Conservation (phyloP, 2,329 filamentous ascomycete species). For the Rasamsonia emersonii region DNA sequence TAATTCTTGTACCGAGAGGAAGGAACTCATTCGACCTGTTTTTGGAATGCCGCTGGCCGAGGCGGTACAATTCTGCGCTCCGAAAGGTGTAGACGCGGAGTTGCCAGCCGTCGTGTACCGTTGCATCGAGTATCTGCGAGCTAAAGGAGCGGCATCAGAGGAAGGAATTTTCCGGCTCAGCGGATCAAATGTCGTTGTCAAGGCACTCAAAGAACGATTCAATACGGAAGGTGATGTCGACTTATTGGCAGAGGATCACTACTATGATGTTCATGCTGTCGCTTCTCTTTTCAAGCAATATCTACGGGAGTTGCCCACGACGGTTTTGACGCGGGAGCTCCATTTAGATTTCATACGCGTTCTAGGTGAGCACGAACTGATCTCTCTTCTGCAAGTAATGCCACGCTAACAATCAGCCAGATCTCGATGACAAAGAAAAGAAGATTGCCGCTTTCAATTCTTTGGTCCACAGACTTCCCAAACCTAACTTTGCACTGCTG, state of each 20-base stretch:
- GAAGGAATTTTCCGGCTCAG: conserved; percentile 96
- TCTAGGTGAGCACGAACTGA: conserved; percentile 43
- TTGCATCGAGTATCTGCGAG: conserved; percentile 84
- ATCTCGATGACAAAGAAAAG: conserved; percentile 63
- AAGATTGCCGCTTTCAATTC: conserved; percentile 70
- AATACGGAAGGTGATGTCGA: conserved; percentile 89
- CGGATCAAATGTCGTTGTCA: conserved; percentile 93
- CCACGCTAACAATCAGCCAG: conserved; percentile 29
- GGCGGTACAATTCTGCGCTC: conserved; percentile 72
- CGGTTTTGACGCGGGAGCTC: conserved; percentile 82
- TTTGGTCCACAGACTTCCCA: conserved; percentile 71
- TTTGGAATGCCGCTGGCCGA: conserved; percentile 82
- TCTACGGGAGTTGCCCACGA: conserved; percentile 80
- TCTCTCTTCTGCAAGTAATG: conserved; percentile 2
- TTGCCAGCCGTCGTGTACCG: conserved; percentile 91
- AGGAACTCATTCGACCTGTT: conserved; percentile 56
- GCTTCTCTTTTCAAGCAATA: conserved; percentile 92
- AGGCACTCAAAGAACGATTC: conserved; percentile 82
- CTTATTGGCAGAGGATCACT: conserved; percentile 65
- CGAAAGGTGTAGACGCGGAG: conserved; percentile 60
- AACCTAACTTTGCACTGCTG: conserved; percentile 70
- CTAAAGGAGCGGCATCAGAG: conserved; percentile 70
- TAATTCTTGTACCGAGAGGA: conserved; percentile 36
- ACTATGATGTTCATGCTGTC: conserved; percentile 92
- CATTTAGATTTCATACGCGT: conserved; percentile 81